phyloP scores from a whole-genome alignment of 1,284 basidiomycete genomes.

The Ganoderma sinense region DNA sequence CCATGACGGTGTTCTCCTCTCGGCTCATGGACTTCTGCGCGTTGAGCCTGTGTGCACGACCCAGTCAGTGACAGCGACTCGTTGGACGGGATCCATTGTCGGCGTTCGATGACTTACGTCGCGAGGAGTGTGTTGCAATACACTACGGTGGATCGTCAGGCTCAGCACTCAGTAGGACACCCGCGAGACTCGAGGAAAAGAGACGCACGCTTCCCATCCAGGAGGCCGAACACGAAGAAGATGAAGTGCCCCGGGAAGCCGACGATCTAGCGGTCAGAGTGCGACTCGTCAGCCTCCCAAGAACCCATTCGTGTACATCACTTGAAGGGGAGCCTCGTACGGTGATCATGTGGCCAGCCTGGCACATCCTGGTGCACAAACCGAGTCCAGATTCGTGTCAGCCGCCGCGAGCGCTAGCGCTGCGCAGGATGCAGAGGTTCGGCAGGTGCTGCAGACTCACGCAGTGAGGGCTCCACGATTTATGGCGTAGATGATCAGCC shows the following conservation, averaged over 20 bases:
- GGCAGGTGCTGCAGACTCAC: background rate
- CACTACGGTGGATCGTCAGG: background rate
- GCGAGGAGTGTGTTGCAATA: background rate
- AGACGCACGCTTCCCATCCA: background rate
- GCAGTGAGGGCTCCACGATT: background rate
- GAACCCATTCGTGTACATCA: too few species aligned
- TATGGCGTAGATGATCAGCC: background rate
- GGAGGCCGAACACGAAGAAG: background rate
- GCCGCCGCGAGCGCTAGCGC: too few species aligned
- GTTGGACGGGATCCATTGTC: background rate
- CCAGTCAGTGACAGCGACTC: background rate
- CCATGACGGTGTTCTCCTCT: background rate
- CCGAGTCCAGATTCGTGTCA: too few species aligned
- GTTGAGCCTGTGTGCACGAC: background rate
- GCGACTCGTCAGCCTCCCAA: too few species aligned
- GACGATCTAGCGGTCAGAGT: background rate
- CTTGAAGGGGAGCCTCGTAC: too few species aligned
- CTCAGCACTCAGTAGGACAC: too few species aligned
- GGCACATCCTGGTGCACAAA: background rate
- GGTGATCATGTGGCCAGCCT: background rate
- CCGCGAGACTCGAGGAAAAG: too few species aligned
- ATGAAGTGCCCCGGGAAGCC: background rate
- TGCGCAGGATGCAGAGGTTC: too few species aligned
- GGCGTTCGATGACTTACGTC: background rate
- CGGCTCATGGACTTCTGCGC: background rate